Conservation (phyloP, 2,329 filamentous ascomycete species). For the Basipetospora chlamydospora region DNA sequence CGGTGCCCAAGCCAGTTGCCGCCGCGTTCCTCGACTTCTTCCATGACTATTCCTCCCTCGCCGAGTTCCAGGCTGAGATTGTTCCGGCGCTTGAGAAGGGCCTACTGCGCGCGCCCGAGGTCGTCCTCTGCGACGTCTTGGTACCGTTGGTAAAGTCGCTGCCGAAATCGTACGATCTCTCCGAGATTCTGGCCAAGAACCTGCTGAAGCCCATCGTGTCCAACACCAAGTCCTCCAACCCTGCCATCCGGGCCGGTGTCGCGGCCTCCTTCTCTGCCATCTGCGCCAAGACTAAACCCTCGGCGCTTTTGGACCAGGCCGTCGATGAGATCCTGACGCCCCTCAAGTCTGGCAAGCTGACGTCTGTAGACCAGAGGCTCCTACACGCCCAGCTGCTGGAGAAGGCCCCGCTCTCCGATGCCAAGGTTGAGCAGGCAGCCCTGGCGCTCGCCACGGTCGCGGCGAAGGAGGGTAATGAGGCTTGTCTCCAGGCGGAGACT, state of each 20-base stretch:
- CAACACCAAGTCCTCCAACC: constrained; percentile 82
- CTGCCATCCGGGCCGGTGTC: constrained; percentile 59
- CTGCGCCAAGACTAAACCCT: constrained; percentile 45
- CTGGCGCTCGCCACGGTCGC: constrained; percentile 53
- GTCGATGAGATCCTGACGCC: constrained; percentile 65
- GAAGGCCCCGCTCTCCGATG: constrained; percentile 42
- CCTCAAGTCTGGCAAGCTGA: constrained; percentile 70
- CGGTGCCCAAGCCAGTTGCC: constrained; percentile 57
- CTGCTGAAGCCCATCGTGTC: constrained; percentile 79
- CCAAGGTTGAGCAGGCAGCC: constrained; percentile 52
- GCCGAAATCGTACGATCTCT: constrained; percentile 59
- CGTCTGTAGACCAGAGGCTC: constrained; percentile 71
- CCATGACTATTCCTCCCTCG: constrained; percentile 51
- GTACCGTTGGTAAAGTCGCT: constrained; percentile 58
- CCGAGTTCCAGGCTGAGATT: constrained; percentile 63
- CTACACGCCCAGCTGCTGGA: constrained; percentile 71
- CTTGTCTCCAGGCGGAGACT: constrained; percentile 63
- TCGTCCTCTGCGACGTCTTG: constrained; percentile 68
- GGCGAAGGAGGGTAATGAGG: constrained; percentile 78
- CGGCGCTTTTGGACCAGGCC: constrained; percentile 47
- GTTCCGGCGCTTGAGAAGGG: constrained; percentile 78
- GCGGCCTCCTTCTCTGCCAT: constrained; percentile 59
- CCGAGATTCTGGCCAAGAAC: constrained; percentile 53
- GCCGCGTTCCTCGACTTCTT: constrained; percentile 74
- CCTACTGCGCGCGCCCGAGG: constrained; percentile 76